These are phyloP conservation scores for Forsythia suspensa DNA, from an alignment of 257 asterid species.

Conservation along the genomic window DNA sequence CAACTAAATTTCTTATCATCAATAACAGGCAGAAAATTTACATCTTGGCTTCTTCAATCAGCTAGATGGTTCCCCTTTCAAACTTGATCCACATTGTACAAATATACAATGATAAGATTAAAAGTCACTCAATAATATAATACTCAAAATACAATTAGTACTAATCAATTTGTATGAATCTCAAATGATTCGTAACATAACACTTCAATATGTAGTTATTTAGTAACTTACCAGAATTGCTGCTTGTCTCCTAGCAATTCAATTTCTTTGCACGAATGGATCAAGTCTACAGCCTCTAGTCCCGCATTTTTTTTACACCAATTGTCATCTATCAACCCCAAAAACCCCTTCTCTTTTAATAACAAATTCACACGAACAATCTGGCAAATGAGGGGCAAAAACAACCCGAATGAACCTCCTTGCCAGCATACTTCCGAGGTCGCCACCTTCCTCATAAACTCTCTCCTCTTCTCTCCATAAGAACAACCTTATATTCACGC, in stretches of 20 bases:
- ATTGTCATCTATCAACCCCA: conserved; percentile 43
- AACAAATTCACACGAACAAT: conserved; percentile 65
- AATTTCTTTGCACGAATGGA: too few relatives aligned
- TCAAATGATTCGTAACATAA: not conserved
- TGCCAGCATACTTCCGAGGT: conserved; percentile 20
- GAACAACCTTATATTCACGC: conserved; percentile 79
- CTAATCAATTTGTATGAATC: not conserved
- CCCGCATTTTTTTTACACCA: not conserved
- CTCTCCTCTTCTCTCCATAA: conserved; percentile 69
- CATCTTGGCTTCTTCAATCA: not conserved
- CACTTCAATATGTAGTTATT: not conserved
- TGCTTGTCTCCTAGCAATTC: not conserved
- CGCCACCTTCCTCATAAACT: conserved; percentile 34
- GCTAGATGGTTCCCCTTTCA: not conserved
- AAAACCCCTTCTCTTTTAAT: conserved; percentile 65
- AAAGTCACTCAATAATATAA: not conserved
- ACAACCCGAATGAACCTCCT: conserved; percentile 73
- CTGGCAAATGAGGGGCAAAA: conserved; percentile 86
- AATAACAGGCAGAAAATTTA: not conserved
- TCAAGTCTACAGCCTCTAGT: not conserved
- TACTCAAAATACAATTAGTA: not conserved
- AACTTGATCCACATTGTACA: not conserved
- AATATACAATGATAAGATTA: not conserved
- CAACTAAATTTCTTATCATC: not conserved
- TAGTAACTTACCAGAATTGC: not conserved